These are phyloP conservation scores for Pterocarpus macrocarpus DNA, from an alignment of 306 rosid species.

Conservation along the genomic window DNA sequence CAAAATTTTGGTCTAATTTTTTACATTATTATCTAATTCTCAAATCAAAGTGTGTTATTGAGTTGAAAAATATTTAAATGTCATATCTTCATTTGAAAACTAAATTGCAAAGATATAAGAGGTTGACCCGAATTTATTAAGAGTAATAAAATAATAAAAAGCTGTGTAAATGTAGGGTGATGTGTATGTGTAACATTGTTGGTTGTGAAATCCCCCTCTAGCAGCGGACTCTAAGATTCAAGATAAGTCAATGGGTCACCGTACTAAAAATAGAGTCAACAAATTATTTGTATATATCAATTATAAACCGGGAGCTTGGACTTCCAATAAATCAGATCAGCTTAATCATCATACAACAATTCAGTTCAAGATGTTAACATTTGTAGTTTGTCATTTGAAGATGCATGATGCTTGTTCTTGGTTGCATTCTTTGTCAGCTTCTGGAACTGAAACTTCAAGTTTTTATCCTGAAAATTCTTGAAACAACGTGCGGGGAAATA, in stretches of 20 bases:
- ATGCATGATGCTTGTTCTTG: no score
- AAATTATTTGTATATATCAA: not conserved
- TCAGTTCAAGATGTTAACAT: not conserved
- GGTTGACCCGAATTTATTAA: not conserved
- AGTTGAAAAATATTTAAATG: no score
- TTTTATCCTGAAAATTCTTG: no score
- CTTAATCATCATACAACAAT: conserved; percentile 15
- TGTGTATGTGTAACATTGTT: not conserved
- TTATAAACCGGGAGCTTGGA: not conserved
- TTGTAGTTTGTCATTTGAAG: no score
- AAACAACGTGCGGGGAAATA: no score
- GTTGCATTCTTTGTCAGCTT: no score
- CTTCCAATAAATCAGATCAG: conserved; percentile 1
- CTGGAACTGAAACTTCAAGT: no score
- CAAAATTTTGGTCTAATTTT: no score
- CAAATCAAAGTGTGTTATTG: no score
- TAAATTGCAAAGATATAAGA: not conserved
- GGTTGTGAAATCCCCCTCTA: conserved; percentile 5
- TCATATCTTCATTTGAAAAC: not conserved
- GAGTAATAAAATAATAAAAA: not conserved
- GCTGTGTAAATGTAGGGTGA: not conserved
- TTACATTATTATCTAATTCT: no score
- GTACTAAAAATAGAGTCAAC: not conserved
- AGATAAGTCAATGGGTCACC: conserved; percentile 1
- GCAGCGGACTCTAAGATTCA: conserved; percentile 4